Conservation (phyloP, 1,139 yeast genomes). For the Geotrichum reessii region DNA sequence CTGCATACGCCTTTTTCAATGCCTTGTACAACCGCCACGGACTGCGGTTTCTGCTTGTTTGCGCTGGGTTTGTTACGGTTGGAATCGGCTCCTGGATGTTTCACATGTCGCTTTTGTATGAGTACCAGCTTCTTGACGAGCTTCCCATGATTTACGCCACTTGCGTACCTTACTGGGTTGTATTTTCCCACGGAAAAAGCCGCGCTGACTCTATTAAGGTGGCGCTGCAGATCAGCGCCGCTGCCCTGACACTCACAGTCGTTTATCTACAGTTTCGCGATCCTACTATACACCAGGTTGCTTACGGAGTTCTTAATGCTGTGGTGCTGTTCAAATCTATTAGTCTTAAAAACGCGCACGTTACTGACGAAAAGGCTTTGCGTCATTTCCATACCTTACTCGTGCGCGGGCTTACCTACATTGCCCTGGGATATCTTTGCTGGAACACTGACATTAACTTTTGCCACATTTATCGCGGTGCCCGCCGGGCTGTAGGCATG, state of each 20-base stretch:
- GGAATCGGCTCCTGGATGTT: conserved; percentile 93
- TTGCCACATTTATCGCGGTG: conserved; percentile 55
- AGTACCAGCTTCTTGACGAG: conserved; percentile 87
- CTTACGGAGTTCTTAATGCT: conserved; percentile 61
- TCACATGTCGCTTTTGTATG: conserved; percentile 89
- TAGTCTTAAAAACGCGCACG: conserved; percentile 46
- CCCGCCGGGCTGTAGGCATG: conserved; percentile 66
- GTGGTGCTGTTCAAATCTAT: conserved; percentile 55
- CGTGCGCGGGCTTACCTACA: conserved; percentile 56
- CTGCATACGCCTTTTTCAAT: conserved; percentile 59
- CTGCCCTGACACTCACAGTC: conserved; percentile 54
- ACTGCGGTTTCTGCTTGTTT: conserved; percentile 60
- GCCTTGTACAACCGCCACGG: conserved; percentile 60
- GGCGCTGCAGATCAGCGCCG: conserved; percentile 33
- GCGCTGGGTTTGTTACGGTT: conserved; percentile 76
- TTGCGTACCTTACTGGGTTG: conserved; percentile 88
- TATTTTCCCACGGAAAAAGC: conserved; percentile 60
- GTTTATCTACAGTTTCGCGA: conserved; percentile 62
- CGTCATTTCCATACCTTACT: conserved; percentile 50
- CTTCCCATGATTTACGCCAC: conserved; percentile 98
- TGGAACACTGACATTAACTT: conserved; percentile 86
- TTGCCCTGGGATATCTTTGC: conserved; percentile 64
- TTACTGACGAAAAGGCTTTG: conserved; percentile 45
- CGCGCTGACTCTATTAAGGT: conserved; percentile 35
- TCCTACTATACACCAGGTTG: conserved; percentile 84